These are phyloP conservation scores for Amanita molliuscula DNA, from an alignment of 768 basidiomycete species.

Conservation along the genomic window DNA sequence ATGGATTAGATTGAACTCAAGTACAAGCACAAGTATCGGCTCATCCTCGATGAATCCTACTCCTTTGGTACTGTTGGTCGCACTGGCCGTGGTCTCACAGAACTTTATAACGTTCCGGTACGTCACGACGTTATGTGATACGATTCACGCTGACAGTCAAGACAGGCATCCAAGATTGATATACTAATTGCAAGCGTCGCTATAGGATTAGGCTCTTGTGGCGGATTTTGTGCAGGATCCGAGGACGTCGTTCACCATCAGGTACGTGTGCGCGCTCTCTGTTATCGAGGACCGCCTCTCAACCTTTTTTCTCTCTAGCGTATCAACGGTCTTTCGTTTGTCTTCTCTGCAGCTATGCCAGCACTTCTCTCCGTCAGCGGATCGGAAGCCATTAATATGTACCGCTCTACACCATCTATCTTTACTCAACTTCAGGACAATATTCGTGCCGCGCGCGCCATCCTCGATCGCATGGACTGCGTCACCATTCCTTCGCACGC, in stretches of 20 bases:
- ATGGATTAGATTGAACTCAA: slow-evolving; percentile 78
- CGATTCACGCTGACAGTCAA: neutral
- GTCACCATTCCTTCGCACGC: slow-evolving; percentile 82
- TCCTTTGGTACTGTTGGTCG: slow-evolving; percentile 91
- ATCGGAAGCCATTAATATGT: slow-evolving; percentile 75
- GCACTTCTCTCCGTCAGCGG: slow-evolving; percentile 81
- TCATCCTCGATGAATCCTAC: slow-evolving; percentile 88
- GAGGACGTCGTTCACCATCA: slow-evolving; percentile 79
- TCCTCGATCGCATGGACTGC: slow-evolving; percentile 73
- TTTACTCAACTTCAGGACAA: slow-evolving; percentile 77
- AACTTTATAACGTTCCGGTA: slow-evolving; percentile 89
- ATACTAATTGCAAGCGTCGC: slow-evolving; percentile 91
- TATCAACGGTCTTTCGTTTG: slow-evolving; percentile 91
- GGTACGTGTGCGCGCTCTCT: slow-evolving; percentile 26
- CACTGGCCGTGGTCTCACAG: slow-evolving; percentile 91
- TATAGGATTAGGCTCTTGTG: slow-evolving; percentile 70
- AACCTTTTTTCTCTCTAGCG: slow-evolving; percentile 38
- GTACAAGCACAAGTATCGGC: slow-evolving; percentile 88
- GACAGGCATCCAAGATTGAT: slow-evolving; percentile 79
- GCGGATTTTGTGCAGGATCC: slow-evolving; percentile 95
- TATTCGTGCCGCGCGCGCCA: slow-evolving; percentile 59
- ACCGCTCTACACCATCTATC: slow-evolving; percentile 67
- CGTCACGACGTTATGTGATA: slow-evolving; percentile 15
- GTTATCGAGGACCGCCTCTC: neutral
- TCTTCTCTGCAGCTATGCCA: slow-evolving; percentile 94